Evolutionary conservation across 1,139 yeast genomes (phyloP), one percentile per base, ranked within the genome.

Genomic region (Saccharomycopsis crataegensis): DNA sequence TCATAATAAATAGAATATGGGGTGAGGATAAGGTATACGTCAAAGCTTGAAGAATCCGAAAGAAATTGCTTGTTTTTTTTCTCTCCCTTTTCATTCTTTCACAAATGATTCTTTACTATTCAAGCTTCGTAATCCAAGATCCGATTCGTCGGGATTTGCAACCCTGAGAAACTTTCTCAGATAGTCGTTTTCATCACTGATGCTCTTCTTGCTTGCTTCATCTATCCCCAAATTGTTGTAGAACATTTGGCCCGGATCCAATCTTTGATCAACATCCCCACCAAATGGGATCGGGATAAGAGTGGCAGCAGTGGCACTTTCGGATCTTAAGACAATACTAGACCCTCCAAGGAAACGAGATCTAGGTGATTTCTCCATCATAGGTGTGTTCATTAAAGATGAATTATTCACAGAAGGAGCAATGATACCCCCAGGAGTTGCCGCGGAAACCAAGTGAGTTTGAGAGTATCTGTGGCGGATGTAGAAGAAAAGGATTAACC

Each of bases 131-230:
- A 50, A n/a, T n/a, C n/a, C n/a, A n/a, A n/a, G 31, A 28, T 42
- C 55, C n/a, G 38, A 50, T 48, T 62, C 66, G 46, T 63, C 66
- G 2, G 68, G 68, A 67, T 86, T 86, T n/a, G 85, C 78, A 38
- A 86, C 83, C 54, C 84, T 75, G 56, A 87, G 70, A 12, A 82
- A 84, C 59, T 82, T 76, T 56, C 95, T 72, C 7, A 88, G 80
- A 66, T 86, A 86, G 65, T 86, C 94, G 56, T 75, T 72, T 59
- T 86, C 85, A 65, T 87, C 95, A 43, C 82, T 85, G 54, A 87
- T 69, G n/a, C 87, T 78, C 59, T 79, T 74, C 55, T 76, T 72
- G 22, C 89, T 81, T 55, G 75, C 77, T 62, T 78, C 79, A 56
- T 74, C 75, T 61, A 71, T 62, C 2, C 63, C 45, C 63, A 46